phyloP scores from a whole-genome alignment of 495 filamentous ascomycete genomes.

The Delitschia confertaspora region DNA sequence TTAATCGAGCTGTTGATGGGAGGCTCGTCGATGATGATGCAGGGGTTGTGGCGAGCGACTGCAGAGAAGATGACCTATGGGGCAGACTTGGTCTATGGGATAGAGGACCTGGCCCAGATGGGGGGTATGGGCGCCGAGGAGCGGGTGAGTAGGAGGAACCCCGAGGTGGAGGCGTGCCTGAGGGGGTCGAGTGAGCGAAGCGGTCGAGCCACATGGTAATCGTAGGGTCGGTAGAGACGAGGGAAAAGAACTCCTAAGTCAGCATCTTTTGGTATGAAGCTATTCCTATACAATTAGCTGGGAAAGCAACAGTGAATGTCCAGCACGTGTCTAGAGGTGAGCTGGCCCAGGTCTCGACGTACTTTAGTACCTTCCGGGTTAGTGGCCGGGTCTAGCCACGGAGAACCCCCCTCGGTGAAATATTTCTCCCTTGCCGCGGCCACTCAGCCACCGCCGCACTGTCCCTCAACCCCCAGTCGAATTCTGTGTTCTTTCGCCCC shows the following conservation, averaged over 20 bases:
- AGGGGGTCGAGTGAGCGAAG: slow-evolving; percentile 60
- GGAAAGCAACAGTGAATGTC: no score
- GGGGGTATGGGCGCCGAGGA: slow-evolving; percentile 52
- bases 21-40: slow-evolving; percentile 69
- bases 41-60: slow-evolving; percentile 51
- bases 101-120: slow-evolving; percentile 41
- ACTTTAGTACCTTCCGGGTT: no score
- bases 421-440: no score
- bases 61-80: slow-evolving; percentile 55
- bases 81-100: slow-evolving; percentile 50
- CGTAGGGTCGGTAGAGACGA: background rate
- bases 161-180: slow-evolving; percentile 49
- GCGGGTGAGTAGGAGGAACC: slow-evolving; percentile 64
- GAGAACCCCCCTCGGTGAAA: no score
- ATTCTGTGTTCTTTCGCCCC: no score
- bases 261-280: background rate
- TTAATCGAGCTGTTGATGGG: slow-evolving; percentile 47
- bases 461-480: no score
- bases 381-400: no score
- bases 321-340: no score
- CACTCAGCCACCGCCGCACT: no score
- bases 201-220: slow-evolving; percentile 78
- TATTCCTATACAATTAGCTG: no score
- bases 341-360: no score
- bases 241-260: background rate